Evolutionary conservation across 2,329 filamentous ascomycete genomes (phyloP), one percentile per base, ranked within the genome.

Genomic region (Penicillium freii): DNA sequence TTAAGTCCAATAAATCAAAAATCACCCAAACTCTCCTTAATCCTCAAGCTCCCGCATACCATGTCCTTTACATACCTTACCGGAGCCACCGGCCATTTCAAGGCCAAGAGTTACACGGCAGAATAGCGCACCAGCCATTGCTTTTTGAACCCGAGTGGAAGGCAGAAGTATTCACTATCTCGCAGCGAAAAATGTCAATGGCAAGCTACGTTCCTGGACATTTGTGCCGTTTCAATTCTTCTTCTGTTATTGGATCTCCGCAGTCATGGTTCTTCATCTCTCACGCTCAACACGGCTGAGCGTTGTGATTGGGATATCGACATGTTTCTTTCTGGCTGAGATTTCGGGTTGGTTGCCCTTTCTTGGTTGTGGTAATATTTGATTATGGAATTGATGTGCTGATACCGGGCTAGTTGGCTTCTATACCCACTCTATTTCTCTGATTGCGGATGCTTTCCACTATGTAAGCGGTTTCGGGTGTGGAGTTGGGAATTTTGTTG

Each of bases 371-470:
- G 19, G 19, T 33, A 33, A 7, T 34, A 15, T 25, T 34, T 34
- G 25, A 15, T 5, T 34, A 47, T n/a, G 13, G 8, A 7, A 8
- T n/a, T 6, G 8, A 15, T 6, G 19, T 56, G 23, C 59, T 65
- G 34, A 59, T 39, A 38, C 34, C 31, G 25, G 25, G 25, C 9
- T 59, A 84, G 84, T 88, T 58, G 87, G 87, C 2, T 88, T 90
- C 65, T 85, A 85, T 59, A 91, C 89, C 1, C 80, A 80, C 51
- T 91, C 89, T 0, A 78, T 92, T 11, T 88, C 88, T 0, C 78
- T 92, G 2, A 78, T 92, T 27, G 88, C 89, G 29, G 89, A 92
- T 78, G 87, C 90, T 1, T 91, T 92, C 65, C 89, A 92, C 70
- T 90, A 91, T 69, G 87, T 89, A 75, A 59, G 82, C 66, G 48